Evolutionary conservation across 495 filamentous ascomycete genomes (phyloP), one percentile per base, ranked within the genome.

Genomic region (Aspergillus diversus): DNA sequence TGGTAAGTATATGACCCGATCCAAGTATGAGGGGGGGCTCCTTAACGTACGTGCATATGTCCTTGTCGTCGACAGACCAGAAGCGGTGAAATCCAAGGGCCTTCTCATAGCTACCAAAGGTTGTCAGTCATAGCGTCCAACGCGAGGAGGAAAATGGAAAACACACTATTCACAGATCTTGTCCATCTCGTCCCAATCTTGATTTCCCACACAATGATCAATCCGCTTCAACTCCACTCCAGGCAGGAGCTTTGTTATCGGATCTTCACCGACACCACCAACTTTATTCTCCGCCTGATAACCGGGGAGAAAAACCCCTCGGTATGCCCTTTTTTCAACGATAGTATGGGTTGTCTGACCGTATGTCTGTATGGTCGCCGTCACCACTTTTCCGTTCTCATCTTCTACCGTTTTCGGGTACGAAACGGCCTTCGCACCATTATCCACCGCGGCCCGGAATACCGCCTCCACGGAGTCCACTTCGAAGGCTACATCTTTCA

Each of bases 141-240:
- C 11, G 27, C 1, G 27, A 21, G 27, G 9, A 60, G n/a, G 51
- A 34, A 42, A 57, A 21, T 33, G 15, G 21, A 55, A 31, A 31
- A 32, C 63, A 63, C 61, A 87, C 85, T 92, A 96, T 61, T 87
- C 88, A 77, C 93, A 97, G 34, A 89, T 86, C 37, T 84, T 82
- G 32, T 89, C 88, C 91, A 97, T 93, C 73, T 90, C 85, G 73
- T 87, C 82, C 92, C 93, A 97, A 75, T 89, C 87, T 76, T 97
- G 92, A 75, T 97, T 97, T 49, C 93, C 93, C 63, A 97, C 93
- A 73, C 93, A 97, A 77, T 97, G 93, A 77, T 97, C 93, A 72
- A 97, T 90, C 60, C 83, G 83, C 57, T 83, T 81, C 27, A 97
- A 80, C 4, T 77, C 69, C n/a, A 96, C 82, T 16, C 72, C 59